Conservation (phyloP, 2,329 filamentous ascomycete genomes). For the Verticillium albo-atrum region DNA sequence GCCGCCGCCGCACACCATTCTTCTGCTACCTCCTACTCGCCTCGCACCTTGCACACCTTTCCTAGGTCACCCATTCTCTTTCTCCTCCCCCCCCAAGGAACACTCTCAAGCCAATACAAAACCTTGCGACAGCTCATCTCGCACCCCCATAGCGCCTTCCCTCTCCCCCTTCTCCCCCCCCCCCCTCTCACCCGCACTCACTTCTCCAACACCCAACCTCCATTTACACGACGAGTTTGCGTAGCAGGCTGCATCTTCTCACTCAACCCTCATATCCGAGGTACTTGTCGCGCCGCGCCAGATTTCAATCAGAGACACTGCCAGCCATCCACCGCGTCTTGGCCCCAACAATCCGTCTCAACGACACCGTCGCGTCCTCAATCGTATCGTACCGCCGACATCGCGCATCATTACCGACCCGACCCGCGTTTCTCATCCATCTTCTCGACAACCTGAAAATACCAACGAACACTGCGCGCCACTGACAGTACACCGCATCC, state of each 20-base stretch:
- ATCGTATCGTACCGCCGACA: not conserved
- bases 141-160: conserved; percentile 2
- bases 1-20: conserved; percentile 12
- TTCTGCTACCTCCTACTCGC: conserved; percentile 1
- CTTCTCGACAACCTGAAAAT: not conserved
- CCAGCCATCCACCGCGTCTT: conserved; percentile 3
- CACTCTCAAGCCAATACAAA: conserved; percentile 9
- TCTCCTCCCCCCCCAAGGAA: conserved; percentile 7
- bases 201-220: conserved; percentile 5
- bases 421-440: not conserved
- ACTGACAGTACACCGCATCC: conserved; percentile 9
- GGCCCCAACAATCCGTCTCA: not conserved
- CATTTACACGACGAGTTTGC: not conserved
- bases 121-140: conserved; percentile 13
- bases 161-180: conserved; percentile 2
- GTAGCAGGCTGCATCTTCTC: conserved; percentile 9
- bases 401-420: not conserved
- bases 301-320: not conserved
- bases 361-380: conserved; percentile 3
- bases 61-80: conserved; percentile 3
- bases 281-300: not conserved
- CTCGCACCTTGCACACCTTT: conserved; percentile 1
- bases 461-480: not conserved
- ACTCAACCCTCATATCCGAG: not conserved
- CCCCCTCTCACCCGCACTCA: conserved; percentile 3